A percentile compares a stretch with the other conserved stretches of the same genome.
These are phyloP conservation scores for Mucor racemosus DNA, from an alignment of 371 early-diverging fungal species.

Conservation along the genomic window DNA sequence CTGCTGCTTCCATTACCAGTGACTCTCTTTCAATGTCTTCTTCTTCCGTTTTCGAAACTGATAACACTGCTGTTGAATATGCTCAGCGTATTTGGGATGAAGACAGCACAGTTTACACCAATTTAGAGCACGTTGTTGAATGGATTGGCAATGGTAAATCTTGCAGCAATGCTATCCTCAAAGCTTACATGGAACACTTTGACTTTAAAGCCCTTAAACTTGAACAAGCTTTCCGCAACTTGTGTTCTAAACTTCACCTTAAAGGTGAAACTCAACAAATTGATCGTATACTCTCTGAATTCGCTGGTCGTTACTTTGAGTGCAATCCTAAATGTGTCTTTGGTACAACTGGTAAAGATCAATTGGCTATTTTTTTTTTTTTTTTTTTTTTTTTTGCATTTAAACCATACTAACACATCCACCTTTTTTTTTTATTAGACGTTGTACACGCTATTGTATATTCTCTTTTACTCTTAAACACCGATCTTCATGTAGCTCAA, in stretches of 20 bases:
- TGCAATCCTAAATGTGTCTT: constrained; percentile 69
- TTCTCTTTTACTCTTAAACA: constrained; percentile 86
- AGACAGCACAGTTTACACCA: constrained; percentile 39
- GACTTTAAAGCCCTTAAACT: constrained; percentile 69
- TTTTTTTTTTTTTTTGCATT: not conserved
- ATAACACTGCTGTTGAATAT: constrained; percentile 20
- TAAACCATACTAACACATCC: not conserved
- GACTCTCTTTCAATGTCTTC: constrained; percentile 20
- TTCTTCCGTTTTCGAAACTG: constrained; percentile 8
- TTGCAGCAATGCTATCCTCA: constrained; percentile 59
- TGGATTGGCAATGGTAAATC: constrained; percentile 51
- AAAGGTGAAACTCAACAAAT: constrained; percentile 88
- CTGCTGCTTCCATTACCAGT: not conserved
- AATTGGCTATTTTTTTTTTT: not conserved
- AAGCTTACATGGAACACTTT: constrained; percentile 72
- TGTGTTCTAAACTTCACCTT: constrained; percentile 73
- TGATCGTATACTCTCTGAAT: constrained; percentile 76
- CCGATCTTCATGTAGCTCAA: constrained; percentile 86
- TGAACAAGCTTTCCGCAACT: constrained; percentile 74
- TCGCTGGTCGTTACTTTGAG: constrained; percentile 73
- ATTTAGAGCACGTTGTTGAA: constrained; percentile 39
- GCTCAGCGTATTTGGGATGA: constrained; percentile 51
- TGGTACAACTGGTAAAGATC: constrained; percentile 32
- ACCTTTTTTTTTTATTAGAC: constrained; percentile 21
- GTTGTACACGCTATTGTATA: constrained; percentile 86